These are phyloP conservation scores for Eimeria zaria DNA, from an alignment of 169 alveolate genomes.

Conservation along the genomic window DNA sequence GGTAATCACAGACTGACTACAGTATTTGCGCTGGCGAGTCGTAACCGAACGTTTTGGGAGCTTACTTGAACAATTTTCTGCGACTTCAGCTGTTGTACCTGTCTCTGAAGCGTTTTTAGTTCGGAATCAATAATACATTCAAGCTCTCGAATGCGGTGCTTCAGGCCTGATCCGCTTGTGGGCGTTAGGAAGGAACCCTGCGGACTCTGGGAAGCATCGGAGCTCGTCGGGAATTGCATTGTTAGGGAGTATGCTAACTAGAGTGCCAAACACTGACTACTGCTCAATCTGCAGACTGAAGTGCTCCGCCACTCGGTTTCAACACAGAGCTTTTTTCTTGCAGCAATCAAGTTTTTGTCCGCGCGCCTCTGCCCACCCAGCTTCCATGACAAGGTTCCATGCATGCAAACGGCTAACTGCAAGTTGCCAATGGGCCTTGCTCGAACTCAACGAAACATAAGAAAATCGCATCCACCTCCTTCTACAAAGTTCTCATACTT, in stretches of 20 bases:
- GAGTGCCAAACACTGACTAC: neutral
- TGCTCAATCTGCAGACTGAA: neutral
- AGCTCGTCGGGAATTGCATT: slow-evolving; percentile 28
- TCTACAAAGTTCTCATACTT: neutral
- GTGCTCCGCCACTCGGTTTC: neutral
- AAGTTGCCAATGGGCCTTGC: too few relatives aligned
- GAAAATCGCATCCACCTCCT: neutral
- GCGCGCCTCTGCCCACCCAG: neutral
- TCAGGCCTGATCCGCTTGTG: slow-evolving; percentile 84
- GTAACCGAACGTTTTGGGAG: neutral
- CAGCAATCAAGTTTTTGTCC: neutral
- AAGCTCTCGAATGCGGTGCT: slow-evolving; percentile 84
- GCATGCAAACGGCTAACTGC: neutral
- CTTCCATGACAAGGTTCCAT: neutral
- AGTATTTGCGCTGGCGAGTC: neutral
- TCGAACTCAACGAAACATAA: neutral
- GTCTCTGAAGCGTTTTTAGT: slow-evolving; percentile 70
- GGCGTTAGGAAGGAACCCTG: slow-evolving; percentile 82
- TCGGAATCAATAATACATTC: slow-evolving; percentile 83
- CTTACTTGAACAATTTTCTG: slow-evolving; percentile 83
- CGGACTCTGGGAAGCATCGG: slow-evolving; percentile 8
- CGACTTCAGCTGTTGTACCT: slow-evolving; percentile 78
- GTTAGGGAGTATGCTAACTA: neutral
- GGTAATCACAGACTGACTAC: neutral
- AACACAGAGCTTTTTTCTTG: neutral